Evolutionary conservation across 352 stramenopile species (phyloP), one percentile per base, ranked within the genome.

Genomic region (Globisporangium canariense): DNA sequence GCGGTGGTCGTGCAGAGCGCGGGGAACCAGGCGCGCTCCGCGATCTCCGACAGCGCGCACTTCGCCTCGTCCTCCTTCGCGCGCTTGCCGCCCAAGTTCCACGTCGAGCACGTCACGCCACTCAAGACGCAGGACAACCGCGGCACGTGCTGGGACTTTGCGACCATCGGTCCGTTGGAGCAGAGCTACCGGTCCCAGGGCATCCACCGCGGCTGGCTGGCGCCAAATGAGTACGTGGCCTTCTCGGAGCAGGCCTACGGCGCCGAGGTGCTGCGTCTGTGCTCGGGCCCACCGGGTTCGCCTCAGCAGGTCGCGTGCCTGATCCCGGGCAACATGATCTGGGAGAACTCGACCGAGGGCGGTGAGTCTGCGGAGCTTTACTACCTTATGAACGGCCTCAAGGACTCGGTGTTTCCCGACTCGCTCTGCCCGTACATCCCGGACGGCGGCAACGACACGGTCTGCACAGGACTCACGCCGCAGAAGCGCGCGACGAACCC

Each of bases 91-190:
- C 62, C 74, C 68, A 90, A 88, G 76, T 90, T 82, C 54, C 74
- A 70, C 11, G 77, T 87, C 32, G 61, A 80, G 40, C 67, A 73
- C 45, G 70, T 85, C 36, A 90, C 81, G 32, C 81, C 81, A 5
- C 67, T 84, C 65, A 88, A 90, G 76, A 90, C 81, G 18, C 81
- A 90, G 57, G 81, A 90, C 53, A 74, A 85, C 46, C 78, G 78
- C 20, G 81, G 81, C 34, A 90, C 81, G 40, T 88, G 81, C 72
- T 90, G 81, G 81, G 80, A 89, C 58, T 89, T 88, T 62, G 80
- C 76, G 2, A 85, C 75, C 4, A 77, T 90, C 25, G 78, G 57
- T 0, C 77, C 86, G n/a, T 52, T 90, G n/a, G 81, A 90, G 65
- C 78, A 88, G 59, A 80, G 71, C 64, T 90, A 90, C 67, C 77